Evolutionary conservation across 2,329 filamentous ascomycete genomes (phyloP).

Genomic region (Neofusicoccum laricinum): DNA sequence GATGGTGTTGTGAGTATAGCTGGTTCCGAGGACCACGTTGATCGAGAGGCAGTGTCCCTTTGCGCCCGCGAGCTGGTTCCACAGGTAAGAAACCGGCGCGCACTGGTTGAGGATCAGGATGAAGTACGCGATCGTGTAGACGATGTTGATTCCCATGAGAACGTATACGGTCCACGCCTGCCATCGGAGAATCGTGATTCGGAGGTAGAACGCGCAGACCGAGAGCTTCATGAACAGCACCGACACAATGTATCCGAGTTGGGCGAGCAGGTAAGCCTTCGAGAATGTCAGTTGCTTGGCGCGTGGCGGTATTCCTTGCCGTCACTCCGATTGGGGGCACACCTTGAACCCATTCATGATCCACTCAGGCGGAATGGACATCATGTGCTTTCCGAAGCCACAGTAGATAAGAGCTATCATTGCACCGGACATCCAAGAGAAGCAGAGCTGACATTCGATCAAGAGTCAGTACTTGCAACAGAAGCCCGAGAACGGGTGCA

Average conservation of each 20-base stretch:
- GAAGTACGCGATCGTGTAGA: constrained; percentile 6
- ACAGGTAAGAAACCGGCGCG: neutral
- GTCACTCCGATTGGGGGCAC: too few relatives aligned
- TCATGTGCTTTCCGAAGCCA: constrained; percentile 9
- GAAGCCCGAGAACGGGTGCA: neutral
- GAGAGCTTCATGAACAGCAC: constrained; percentile 8
- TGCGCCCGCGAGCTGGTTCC: neutral
- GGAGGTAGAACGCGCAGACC: neutral
- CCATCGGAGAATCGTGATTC: neutral
- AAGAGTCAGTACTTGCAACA: neutral
- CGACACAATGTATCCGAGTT: constrained; percentile 5
- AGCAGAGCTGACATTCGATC: neutral
- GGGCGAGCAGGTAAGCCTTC: neutral
- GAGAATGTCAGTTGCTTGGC: neutral
- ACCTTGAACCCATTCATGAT: constrained; percentile 3
- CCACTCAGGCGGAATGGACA: neutral
- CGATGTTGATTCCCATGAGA: neutral
- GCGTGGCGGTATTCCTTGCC: neutral
- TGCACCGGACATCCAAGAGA: neutral
- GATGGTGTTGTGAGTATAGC: constrained; percentile 10
- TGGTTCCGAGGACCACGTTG: neutral
- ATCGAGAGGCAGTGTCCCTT: neutral
- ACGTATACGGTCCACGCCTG: neutral
- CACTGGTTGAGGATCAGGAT: constrained; percentile 6
- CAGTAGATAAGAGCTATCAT: neutral